Conservation (phyloP, 1,139 yeast genomes). For the Pneumocystis oryctolagi region DNA sequence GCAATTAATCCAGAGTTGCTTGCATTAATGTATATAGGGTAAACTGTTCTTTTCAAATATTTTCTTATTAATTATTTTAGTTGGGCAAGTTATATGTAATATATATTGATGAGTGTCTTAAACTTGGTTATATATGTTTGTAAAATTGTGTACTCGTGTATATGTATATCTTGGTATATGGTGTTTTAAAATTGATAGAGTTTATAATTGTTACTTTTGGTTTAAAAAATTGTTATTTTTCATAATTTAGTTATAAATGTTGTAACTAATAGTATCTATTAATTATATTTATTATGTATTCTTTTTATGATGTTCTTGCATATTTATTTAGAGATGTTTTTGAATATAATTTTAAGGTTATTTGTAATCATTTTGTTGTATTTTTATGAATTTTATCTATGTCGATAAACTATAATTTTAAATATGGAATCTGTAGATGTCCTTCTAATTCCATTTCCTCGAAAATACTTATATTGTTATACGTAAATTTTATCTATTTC, state of each 20-base stretch:
- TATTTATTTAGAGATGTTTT: neutral
- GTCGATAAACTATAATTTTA: neutral
- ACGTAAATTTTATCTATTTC: neutral
- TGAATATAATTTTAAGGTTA: neutral
- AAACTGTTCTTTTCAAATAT: slow-evolving; percentile 67
- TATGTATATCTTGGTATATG: neutral
- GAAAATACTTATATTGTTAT: neutral
- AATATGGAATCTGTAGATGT: neutral
- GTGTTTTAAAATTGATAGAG: neutral
- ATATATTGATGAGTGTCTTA: neutral
- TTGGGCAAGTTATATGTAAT: slow-evolving; percentile 2
- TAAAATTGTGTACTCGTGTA: neutral
- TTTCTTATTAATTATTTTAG: slow-evolving; percentile 1
- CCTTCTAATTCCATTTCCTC: neutral
- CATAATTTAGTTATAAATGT: neutral
- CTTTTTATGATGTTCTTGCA: neutral
- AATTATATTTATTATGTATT: neutral
- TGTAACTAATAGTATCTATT: neutral
- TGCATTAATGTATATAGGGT: slow-evolving; percentile 77
- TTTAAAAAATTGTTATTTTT: neutral
- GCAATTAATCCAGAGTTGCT: slow-evolving; percentile 61
- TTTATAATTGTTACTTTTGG: neutral
- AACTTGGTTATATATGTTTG: neutral
- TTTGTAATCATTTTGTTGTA: neutral
- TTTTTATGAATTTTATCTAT: neutral